phyloP scores from a whole-genome alignment of 1,139 yeast genomes.

The Taphrina communis region DNA sequence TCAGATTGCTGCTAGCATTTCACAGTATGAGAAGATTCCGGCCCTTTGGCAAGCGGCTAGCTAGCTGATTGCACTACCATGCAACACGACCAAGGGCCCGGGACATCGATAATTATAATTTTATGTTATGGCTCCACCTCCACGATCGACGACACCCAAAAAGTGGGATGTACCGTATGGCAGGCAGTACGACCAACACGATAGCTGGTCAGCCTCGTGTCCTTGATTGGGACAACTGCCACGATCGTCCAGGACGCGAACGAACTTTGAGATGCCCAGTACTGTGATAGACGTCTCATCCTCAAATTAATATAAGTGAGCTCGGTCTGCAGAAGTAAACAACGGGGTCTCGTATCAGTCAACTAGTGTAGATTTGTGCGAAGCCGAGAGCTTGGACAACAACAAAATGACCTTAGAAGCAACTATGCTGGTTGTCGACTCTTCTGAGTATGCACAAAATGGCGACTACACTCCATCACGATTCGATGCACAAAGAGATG shows the following conservation, averaged over 20 bases:
- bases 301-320: background rate
- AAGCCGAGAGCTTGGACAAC: background rate
- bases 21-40: too few relatives aligned
- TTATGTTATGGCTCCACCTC: background rate
- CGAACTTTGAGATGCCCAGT: background rate
- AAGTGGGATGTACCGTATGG: background rate
- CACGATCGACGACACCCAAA: background rate
- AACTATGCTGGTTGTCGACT: constrained; percentile 63
- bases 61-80: too few relatives aligned
- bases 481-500: constrained; percentile 89
- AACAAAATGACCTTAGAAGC: constrained; percentile 34
- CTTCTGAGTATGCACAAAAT: constrained; percentile 93
- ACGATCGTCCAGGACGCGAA: background rate
- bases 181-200: background rate
- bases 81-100: too few relatives aligned
- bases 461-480: constrained; percentile 92
- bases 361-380: too few relatives aligned
- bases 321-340: background rate
- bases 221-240: background rate
- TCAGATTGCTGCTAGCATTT: too few relatives aligned
- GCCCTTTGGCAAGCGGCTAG: too few relatives aligned
- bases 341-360: too few relatives aligned
- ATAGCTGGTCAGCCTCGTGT: background rate
- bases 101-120: background rate
- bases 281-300: background rate